A percentile compares a stretch with the other conserved stretches of the same genome.
These are phyloP conservation scores for Fonsecaea nubica DNA, from an alignment of 2,329 filamentous ascomycete species.

Conservation along the genomic window DNA sequence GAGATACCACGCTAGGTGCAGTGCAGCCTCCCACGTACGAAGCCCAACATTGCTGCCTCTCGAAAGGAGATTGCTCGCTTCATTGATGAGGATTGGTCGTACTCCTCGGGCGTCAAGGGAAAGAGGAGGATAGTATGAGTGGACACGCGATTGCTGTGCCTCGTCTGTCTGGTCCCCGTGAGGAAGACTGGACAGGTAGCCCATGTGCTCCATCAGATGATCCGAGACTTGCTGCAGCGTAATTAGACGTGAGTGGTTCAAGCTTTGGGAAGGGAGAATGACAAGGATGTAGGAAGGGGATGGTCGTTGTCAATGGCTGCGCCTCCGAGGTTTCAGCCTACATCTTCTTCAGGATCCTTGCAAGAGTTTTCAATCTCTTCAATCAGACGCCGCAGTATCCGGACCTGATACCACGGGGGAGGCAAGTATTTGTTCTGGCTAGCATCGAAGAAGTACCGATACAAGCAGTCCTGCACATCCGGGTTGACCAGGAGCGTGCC, in stretches of 20 bases:
- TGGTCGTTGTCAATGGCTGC: not conserved
- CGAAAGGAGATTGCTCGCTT: slow-evolving; percentile 38
- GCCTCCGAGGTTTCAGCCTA: slow-evolving; percentile 31
- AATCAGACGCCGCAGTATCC: slow-evolving; percentile 75
- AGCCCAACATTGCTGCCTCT: slow-evolving; percentile 65
- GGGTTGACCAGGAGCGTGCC: slow-evolving; percentile 63
- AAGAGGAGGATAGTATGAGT: slow-evolving; percentile 37
- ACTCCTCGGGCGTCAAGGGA: slow-evolving; percentile 27
- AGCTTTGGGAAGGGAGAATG: not conserved
- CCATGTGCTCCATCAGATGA: slow-evolving; percentile 73
- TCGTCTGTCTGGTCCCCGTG: slow-evolving; percentile 69
- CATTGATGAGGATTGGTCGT: slow-evolving; percentile 37
- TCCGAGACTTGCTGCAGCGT: slow-evolving; percentile 77
- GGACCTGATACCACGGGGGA: slow-evolving; percentile 71
- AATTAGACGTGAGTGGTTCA: slow-evolving; percentile 30
- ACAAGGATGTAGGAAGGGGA: not conserved
- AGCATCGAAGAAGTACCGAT: slow-evolving; percentile 68
- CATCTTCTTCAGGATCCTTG: slow-evolving; percentile 83
- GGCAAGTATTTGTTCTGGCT: slow-evolving; percentile 50
- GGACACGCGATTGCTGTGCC: slow-evolving; percentile 61
- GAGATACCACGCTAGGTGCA: slow-evolving; percentile 69
- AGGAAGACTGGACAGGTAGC: slow-evolving; percentile 67
- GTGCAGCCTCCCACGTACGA: slow-evolving; percentile 72
- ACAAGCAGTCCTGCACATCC: slow-evolving; percentile 70
- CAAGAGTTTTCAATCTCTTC: slow-evolving; percentile 75